phyloP scores from a whole-genome alignment of 2,329 filamentous ascomycete genomes.

The Pyrenochaeta sp. region DNA sequence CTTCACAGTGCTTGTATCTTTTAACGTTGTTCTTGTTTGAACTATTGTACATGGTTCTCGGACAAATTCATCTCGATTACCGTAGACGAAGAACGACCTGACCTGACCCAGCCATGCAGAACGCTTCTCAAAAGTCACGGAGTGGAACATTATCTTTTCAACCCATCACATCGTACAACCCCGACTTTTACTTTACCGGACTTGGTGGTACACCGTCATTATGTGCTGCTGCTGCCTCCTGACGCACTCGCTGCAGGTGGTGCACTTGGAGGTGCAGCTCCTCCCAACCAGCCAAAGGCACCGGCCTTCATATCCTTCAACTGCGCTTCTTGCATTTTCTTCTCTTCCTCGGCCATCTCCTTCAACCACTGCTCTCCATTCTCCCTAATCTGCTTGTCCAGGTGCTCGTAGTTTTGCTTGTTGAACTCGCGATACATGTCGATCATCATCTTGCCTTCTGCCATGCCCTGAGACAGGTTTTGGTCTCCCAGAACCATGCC shows the following conservation, averaged over 20 bases:
- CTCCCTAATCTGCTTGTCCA: constrained; percentile 90
- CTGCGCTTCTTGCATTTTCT: constrained; percentile 87
- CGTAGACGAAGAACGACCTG: background rate
- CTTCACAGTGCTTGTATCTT: no score
- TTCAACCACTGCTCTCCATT: constrained; percentile 96
- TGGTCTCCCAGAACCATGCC: constrained; percentile 61
- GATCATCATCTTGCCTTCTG: constrained; percentile 95
- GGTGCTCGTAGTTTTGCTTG: constrained; percentile 84
- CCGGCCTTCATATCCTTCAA: constrained; percentile 85
- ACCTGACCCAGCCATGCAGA: constrained; percentile 2
- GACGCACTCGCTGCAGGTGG: constrained; percentile 23
- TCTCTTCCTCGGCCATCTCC: constrained; percentile 87
- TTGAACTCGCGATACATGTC: constrained; percentile 93
- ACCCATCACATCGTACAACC: constrained; percentile 6
- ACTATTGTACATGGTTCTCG: constrained; percentile 4
- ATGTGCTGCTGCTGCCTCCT: constrained; percentile 25
- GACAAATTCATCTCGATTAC: background rate
- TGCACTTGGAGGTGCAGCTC: constrained; percentile 15
- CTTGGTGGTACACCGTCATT: constrained; percentile 15
- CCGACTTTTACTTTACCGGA: constrained; percentile 16
- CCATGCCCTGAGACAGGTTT: constrained; percentile 76
- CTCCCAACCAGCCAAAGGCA: constrained; percentile 41
- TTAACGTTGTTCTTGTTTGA: constrained; percentile 1
- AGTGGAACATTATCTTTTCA: constrained; percentile 9
- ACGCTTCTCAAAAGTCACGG: background rate